Percentiles rank a stretch among this genome's conserved stretches.
These are phyloP conservation scores for Prunella vulgaris DNA, from an alignment of 257 asterid species.

Conservation along the genomic window DNA sequence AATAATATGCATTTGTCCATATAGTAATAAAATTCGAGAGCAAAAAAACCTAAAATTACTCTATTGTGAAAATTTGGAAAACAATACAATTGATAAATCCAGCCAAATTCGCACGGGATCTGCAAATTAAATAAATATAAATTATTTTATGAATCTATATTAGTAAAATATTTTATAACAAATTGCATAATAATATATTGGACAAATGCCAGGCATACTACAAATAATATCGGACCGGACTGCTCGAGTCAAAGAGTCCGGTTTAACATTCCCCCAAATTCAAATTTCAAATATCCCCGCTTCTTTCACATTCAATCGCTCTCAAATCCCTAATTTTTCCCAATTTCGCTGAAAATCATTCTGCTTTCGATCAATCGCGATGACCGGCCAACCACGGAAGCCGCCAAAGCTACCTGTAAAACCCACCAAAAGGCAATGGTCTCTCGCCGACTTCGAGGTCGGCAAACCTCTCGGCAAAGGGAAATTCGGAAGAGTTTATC, in stretches of 20 bases:
- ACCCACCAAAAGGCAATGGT: constrained; percentile 40
- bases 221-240: not conserved
- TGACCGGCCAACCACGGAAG: constrained; percentile 34
- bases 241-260: not conserved
- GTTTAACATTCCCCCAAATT: not conserved
- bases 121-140: no score
- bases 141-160: no score
- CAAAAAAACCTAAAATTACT: no score
- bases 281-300: constrained; percentile 17
- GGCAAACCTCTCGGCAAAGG: constrained; percentile 95
- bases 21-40: no score
- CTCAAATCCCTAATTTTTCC: constrained; percentile 24
- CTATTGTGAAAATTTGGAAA: no score
- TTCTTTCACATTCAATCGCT: constrained; percentile 23
- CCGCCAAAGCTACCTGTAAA: constrained; percentile 39
- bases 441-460: constrained; percentile 80
- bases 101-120: no score
- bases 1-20: no score
- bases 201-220: no score
- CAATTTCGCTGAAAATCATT: not conserved
- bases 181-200: no score
- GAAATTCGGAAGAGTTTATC: constrained; percentile 91
- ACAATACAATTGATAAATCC: no score
- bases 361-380: constrained; percentile 18
- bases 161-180: no score